Evolutionary conservation across 805 yeast genomes (phyloP), one percentile per base, ranked within the genome.

Genomic region (Candida chilensis): DNA sequence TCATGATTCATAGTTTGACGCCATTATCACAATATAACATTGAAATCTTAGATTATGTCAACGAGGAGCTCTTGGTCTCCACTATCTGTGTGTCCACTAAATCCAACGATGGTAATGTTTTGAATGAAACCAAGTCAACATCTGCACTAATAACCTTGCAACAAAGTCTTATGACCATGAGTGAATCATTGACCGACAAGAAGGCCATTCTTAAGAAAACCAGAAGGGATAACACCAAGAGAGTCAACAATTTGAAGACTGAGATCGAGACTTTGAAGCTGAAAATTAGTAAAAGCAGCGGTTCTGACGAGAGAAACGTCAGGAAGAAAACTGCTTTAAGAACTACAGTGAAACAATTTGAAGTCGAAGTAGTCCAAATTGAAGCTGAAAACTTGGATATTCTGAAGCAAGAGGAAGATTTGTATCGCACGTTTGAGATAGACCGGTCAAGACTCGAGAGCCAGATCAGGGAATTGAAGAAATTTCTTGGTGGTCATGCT

Each of bases 21-120:
- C 83, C 85, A 2, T 47, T 66, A 13, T 71, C 80, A 8, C 78
- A 76, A 36, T 80, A 78, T 37, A 79, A 74, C 37, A 62, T 79
- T 29, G 73, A 68, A 28, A 48, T 70, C 22, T 22, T 7, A 6
- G 25, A 22, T 22, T 20, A 20, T 20, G 44, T 57, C 27, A 56
- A 55, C 37, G 51, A n/a, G 45, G 47, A 10, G 39, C 38, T 22
- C 47, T 31, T 52, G 12, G 35, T 55, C 24, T 50, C 59, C 1
- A 41, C 48, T 5, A 40, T 49, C 5, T 54, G 59, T 3, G 58
- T 53, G 9, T 50, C 57, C 27, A 56, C 62, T 1, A 41, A 52
- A 22, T 56, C 52, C 32, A 44, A 52, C 30, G 46, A 54, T 33
- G 35, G 45, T 17, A 52, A n/a, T n/a, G n/a, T 45, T 4, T 38